Conservation (phyloP, 495 filamentous ascomycete genomes). For the Penicillium lagena region DNA sequence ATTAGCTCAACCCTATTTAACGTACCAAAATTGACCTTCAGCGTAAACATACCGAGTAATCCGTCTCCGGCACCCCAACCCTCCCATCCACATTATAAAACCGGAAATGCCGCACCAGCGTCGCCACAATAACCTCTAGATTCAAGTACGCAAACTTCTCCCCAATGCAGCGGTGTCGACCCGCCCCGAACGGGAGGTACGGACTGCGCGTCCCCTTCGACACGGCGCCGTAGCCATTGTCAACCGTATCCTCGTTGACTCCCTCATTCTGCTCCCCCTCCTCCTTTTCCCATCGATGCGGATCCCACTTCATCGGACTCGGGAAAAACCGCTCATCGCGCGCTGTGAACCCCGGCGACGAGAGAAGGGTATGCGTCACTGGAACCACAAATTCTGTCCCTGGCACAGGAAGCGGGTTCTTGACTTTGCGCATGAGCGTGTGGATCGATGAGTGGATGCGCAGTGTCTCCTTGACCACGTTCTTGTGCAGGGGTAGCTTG, state of each 20-base stretch:
- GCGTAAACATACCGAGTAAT: constrained; percentile 65
- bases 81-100: constrained; percentile 65
- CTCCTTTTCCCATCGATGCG: constrained; percentile 72
- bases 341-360: constrained; percentile 72
- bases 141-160: constrained; percentile 97
- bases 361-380: constrained; percentile 65
- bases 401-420: constrained; percentile 67
- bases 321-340: constrained; percentile 70
- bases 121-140: constrained; percentile 76
- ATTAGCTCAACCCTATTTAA: neutral
- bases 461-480: constrained; percentile 74
- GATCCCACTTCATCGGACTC: constrained; percentile 75
- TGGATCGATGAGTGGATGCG: constrained; percentile 78
- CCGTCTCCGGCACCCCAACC: constrained; percentile 67
- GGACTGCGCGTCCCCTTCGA: constrained; percentile 81
- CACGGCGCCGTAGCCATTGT: constrained; percentile 92
- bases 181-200: constrained; percentile 92
- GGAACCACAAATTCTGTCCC: constrained; percentile 77
- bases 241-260: constrained; percentile 54
- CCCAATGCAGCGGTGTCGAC: constrained; percentile 90
- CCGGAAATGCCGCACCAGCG: constrained; percentile 68
- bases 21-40: neutral
- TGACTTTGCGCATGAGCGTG: constrained; percentile 81
- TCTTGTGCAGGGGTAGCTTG: constrained; percentile 61
- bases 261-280: constrained; percentile 51